Base-by-base conservation (phyloP, 1,139 yeast species). In the Blastobotrys arbuscula region DNA sequence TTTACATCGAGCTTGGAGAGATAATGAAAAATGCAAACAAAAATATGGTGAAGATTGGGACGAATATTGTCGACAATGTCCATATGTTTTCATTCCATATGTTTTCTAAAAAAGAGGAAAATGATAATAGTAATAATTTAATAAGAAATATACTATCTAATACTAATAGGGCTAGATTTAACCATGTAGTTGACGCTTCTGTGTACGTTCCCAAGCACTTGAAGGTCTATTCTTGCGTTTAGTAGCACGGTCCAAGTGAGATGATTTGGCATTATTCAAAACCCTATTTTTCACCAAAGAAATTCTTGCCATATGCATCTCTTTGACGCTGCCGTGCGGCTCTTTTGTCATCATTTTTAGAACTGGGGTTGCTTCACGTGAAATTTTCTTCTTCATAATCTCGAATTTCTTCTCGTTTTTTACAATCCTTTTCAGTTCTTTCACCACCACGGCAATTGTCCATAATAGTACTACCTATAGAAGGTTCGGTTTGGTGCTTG, bases 1-100 rank as follows among this genome's bases (percentile, higher is more conserved):
- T 65, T 69, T 84, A 46, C 98, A 92, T 69, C 83, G 98, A 69
- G 89, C 95, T 35, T 67, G 73, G 56, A 83, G 98, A 70, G 98
- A 92, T 70, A 78, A 82, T 56, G 77, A 80, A 58, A 88, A 92
- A 69, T 88, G 97, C 68, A 77, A 75, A 58, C 76, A 71, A 66
- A 92, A 92, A 73, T 92, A 92, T 63, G 97, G 97, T 43, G 82
- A 79, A 46, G 98, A 92, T 68, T 92, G 97, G 97, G 85, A 79
- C 53, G 79, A 78, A 64, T 92, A 90, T 70, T 74, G 80, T 60
- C 80, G 87, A 63, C 84, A 82, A 50, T 92, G 97, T 67, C 98
- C 98, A 36, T 92, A 85, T 70, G 67, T 88, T 64, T 90, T 87
- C 69, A 86, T 92, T 64, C 98, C 98, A 37, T 87, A 81, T 61